Evolutionary conservation across 148 eudicot species (phyloP), one percentile per base, ranked within the genome.

Genomic region (Salicornia ramosissima): DNA sequence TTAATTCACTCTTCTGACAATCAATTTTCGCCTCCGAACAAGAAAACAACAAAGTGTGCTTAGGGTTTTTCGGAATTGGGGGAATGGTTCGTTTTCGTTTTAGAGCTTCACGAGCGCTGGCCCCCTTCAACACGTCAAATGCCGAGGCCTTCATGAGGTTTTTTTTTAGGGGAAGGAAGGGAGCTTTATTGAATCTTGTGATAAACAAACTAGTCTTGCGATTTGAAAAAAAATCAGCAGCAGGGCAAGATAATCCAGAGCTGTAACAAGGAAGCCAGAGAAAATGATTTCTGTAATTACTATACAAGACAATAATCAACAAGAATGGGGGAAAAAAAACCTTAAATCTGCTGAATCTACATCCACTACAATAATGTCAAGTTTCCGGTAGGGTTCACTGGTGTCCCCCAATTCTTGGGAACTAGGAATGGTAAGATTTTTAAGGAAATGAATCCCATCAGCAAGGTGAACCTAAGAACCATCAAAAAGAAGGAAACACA

Each of bases 211-310:
- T n/a, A n/a, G n/a, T n/a, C n/a, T n/a, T n/a, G n/a, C n/a, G n/a
- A n/a, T n/a, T n/a, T n/a, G n/a, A n/a, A n/a, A n/a, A n/a, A 60
- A 94, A 94, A 61, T 84, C 96, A 31, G 81, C 73, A 60, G 92
- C 97, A 59, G 99, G 99, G 79, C 99, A 94, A 59, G 92, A 87
- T 57, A 94, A 81, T 67, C 97, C 99, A 68, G 97, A 88, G 80
- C 99, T 94, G 86, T 83, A 71, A 26, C 72, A 75, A 64, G 30
- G 2, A 63, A 70, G 63, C 31, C 55, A 64, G 13, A 31, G 5
- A 57, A 43, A 3, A 8, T 54, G 73, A 29, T 64, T 39, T 26
- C 43, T 25, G 14, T 59, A 46, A 45, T 47, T 24, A 65, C 54
- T 28, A 43, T 39, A 42, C 55, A 69, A 53, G 26, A 63, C 15